Percentiles rank a stretch among this genome's conserved stretches.
Evolutionary conservation across 2,329 filamentous ascomycete species (phyloP).

Genomic region (Trichoderma guizhouense): DNA sequence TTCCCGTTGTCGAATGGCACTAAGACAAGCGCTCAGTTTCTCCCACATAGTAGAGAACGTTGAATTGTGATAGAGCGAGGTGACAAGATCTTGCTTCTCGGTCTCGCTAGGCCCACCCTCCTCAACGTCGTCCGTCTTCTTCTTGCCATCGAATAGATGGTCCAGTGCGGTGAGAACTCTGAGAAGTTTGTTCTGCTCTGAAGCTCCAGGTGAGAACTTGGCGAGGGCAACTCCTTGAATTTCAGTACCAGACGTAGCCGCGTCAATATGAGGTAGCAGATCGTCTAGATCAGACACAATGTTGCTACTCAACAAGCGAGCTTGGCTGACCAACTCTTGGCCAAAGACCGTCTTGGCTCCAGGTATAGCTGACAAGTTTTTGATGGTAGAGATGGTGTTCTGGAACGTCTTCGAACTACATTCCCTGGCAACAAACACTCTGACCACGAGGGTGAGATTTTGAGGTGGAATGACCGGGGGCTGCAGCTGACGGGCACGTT

Average conservation of each 20-base stretch:
- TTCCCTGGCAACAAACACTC: conserved; percentile 92
- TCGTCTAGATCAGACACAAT: conserved; percentile 83
- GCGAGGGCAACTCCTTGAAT: conserved; percentile 90
- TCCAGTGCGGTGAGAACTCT: conserved; percentile 91
- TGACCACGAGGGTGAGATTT: conserved; percentile 91
- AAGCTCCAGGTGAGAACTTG: conserved; percentile 93
- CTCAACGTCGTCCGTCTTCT: conserved; percentile 50
- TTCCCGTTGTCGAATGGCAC: conserved; percentile 83
- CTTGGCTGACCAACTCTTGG: conserved; percentile 85
- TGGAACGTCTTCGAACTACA: conserved; percentile 98
- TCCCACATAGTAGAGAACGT: conserved; percentile 91
- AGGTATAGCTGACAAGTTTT: conserved; percentile 90
- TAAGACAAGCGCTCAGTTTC: conserved; percentile 84
- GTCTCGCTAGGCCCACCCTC: conserved; percentile 51
- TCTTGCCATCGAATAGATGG: conserved; percentile 87
- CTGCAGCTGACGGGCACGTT: conserved; percentile 59
- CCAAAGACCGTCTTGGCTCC: conserved; percentile 88
- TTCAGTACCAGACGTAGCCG: conserved; percentile 84
- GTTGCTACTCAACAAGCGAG: conserved; percentile 76
- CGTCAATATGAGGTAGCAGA: conserved; percentile 79
- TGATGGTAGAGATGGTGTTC: conserved; percentile 97
- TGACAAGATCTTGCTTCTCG: conserved; percentile 79
- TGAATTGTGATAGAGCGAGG: conserved; percentile 83
- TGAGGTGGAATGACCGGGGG: conserved; percentile 83
- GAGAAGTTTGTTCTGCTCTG: conserved; percentile 93